These are phyloP conservation scores for Sarocladiaceae sp. DNA, from an alignment of 2,329 filamentous ascomycete genomes.

Conservation along the genomic window DNA sequence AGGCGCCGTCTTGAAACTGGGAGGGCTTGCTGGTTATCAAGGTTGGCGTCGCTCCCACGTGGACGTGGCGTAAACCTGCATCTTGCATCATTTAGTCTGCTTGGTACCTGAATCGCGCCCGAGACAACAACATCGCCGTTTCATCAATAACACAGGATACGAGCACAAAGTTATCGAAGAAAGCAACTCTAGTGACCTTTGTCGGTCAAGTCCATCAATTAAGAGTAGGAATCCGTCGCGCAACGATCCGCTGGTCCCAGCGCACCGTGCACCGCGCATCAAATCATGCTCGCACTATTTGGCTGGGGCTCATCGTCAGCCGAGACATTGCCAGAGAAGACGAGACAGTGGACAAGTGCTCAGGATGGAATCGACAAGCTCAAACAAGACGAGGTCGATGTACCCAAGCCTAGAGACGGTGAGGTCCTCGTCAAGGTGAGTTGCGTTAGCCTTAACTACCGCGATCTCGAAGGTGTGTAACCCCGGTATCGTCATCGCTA, in stretches of 20 bases:
- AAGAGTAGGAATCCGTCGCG: no score
- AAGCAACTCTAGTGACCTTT: no score
- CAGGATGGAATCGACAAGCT: slow-evolving; percentile 10
- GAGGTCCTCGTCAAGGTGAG: slow-evolving; percentile 10
- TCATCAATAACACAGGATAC: no score
- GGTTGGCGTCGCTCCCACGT: no score
- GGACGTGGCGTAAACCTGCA: background rate
- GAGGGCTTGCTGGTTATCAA: no score
- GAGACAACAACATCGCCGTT: no score
- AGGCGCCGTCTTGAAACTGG: no score
- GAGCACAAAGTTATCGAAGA: no score
- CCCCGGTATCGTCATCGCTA: background rate
- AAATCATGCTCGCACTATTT: background rate
- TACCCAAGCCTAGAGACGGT: slow-evolving; percentile 1
- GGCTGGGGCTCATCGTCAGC: slow-evolving; percentile 2
- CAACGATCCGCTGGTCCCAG: background rate
- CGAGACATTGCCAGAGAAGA: background rate
- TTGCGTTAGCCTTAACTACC: slow-evolving; percentile 7
- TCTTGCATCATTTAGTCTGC: background rate
- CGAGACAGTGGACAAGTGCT: slow-evolving; percentile 9
- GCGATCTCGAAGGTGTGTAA: slow-evolving; percentile 9
- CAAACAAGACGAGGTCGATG: background rate
- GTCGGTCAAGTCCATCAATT: background rate
- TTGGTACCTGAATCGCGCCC: background rate
- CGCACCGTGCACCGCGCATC: background rate